Evolutionary conservation across 495 filamentous ascomycete genomes (phyloP).

Genomic region (Penicillium flavigenum): DNA sequence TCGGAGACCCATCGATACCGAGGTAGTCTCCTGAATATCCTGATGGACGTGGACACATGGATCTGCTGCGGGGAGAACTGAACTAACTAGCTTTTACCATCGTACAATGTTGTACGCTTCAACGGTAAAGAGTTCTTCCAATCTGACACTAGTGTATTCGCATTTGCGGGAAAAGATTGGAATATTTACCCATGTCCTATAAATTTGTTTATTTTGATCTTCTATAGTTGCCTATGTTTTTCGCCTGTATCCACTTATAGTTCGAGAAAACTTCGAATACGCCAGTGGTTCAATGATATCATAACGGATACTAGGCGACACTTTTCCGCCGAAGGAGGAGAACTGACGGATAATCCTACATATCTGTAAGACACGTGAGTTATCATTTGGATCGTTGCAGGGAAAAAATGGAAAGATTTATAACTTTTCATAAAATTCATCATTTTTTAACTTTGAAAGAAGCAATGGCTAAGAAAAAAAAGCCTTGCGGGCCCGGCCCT

Average conservation of each 20-base stretch:
- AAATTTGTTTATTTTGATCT: not conserved
- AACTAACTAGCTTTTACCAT: not conserved
- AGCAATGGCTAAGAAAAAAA: slow-evolving; percentile 1
- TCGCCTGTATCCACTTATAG: not conserved
- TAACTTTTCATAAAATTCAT: slow-evolving; percentile 1
- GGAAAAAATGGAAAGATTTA: not conserved
- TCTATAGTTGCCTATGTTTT: not conserved
- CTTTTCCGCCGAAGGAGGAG: not conserved
- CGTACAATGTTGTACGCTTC: too few relatives aligned
- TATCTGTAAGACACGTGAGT: slow-evolving; percentile 7
- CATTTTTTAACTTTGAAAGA: slow-evolving; percentile 2
- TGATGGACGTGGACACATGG: too few relatives aligned
- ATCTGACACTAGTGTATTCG: not conserved
- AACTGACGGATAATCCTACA: not conserved
- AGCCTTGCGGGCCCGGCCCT: not conserved
- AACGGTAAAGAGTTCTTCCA: not conserved
- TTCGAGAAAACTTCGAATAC: slow-evolving; percentile 14
- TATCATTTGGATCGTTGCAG: not conserved
- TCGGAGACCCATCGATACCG: not conserved
- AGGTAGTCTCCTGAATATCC: not conserved
- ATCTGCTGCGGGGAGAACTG: not conserved
- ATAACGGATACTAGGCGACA: slow-evolving; percentile 2
- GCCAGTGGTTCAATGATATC: slow-evolving; percentile 7
- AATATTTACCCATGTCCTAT: not conserved
- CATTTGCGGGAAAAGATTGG: not conserved